Conservation (phyloP, 352 stramenopile genomes). For the Discostella stelligera region DNA sequence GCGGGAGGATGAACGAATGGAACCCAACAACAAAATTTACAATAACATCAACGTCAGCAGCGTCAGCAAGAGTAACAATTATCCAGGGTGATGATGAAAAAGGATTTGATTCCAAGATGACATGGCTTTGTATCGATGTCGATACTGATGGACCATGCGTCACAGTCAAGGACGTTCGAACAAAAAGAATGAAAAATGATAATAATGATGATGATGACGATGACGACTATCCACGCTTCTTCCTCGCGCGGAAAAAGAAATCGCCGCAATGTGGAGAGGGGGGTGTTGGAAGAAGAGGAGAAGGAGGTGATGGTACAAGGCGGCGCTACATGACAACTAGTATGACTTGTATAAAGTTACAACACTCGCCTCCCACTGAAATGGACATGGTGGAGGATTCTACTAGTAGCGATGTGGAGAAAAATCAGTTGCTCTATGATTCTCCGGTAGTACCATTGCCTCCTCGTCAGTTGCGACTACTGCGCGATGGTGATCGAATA, state of each 20-base stretch:
- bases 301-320: not conserved
- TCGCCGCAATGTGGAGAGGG: no score
- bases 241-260: slow-evolving; percentile 19
- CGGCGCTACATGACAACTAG: not conserved
- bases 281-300: no score
- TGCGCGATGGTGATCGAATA: slow-evolving; percentile 57
- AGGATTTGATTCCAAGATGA: not conserved
- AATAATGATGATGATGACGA: no score
- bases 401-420: slow-evolving; percentile 18
- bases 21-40: not conserved
- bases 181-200: not conserved
- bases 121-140: slow-evolving; percentile 36
- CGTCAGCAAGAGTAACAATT: not conserved
- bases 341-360: slow-evolving; percentile 13
- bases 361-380: not conserved
- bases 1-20: not conserved
- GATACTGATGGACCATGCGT: slow-evolving; percentile 34
- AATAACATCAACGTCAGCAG: not conserved
- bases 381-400: not conserved
- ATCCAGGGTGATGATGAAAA: slow-evolving; percentile 3
- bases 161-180: slow-evolving; percentile 46
- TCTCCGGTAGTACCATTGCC: slow-evolving; percentile 42
- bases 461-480: slow-evolving; percentile 44
- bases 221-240: slow-evolving; percentile 24
- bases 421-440: slow-evolving; percentile 31